Percentiles rank a stretch among this genome's conserved stretches.
These are phyloP conservation scores for Trichocomaceae sp. DNA, from an alignment of 2,329 filamentous ascomycete genomes.

Conservation along the genomic window DNA sequence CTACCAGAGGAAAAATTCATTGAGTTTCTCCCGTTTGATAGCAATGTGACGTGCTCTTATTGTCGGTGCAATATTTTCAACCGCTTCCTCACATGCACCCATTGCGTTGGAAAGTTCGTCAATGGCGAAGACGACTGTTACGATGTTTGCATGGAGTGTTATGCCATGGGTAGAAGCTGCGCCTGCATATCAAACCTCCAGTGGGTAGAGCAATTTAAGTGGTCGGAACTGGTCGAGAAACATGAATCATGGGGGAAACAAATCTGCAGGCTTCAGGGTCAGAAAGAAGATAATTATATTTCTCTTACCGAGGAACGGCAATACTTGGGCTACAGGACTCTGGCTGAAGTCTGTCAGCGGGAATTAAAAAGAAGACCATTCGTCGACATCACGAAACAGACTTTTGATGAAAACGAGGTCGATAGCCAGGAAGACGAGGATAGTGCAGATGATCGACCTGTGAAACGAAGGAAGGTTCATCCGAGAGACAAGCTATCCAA, in stretches of 20 bases:
- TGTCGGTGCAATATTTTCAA: constrained; percentile 97
- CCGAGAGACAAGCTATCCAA: constrained; percentile 43
- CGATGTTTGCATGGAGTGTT: constrained; percentile 97
- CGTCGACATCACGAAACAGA: constrained; percentile 67
- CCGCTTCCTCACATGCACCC: constrained; percentile 84
- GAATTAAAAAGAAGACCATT: constrained; percentile 74
- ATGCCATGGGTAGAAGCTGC: constrained; percentile 93
- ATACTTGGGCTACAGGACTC: constrained; percentile 63
- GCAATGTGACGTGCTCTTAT: constrained; percentile 90
- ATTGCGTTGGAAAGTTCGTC: constrained; percentile 63
- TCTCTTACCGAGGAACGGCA: constrained; percentile 61
- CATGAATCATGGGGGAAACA: constrained; percentile 79
- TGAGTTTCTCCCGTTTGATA: constrained; percentile 76
- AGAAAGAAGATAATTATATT: constrained; percentile 55
- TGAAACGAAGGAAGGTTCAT: constrained; percentile 56
- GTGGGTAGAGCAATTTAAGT: constrained; percentile 92
- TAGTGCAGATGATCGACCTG: constrained; percentile 50
- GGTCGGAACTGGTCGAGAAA: constrained; percentile 67
- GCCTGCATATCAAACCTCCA: constrained; percentile 74
- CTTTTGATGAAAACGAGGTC: constrained; percentile 24
- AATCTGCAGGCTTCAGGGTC: constrained; percentile 67
- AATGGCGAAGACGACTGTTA: constrained; percentile 77
- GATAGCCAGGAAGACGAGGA: constrained; percentile 46
- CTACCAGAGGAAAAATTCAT: constrained; percentile 57
- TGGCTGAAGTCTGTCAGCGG: constrained; percentile 91